Conservation (phyloP, 192 early-diverging fungal species). For the Podila minutissima region DNA sequence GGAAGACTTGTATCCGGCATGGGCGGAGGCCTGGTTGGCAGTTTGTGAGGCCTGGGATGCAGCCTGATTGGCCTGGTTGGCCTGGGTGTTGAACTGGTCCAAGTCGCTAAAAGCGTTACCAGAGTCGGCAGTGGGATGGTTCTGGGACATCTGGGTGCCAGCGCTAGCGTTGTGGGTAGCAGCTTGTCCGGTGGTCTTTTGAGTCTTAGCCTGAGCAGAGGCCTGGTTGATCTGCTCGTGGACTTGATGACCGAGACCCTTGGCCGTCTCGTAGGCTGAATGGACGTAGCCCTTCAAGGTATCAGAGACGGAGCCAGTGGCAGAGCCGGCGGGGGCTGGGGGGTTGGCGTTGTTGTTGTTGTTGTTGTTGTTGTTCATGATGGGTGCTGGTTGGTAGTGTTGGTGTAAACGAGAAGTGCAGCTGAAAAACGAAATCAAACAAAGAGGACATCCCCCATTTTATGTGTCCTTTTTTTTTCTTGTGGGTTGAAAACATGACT, state of each 20-base stretch:
- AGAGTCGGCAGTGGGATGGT: not conserved
- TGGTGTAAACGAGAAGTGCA: too few relatives aligned
- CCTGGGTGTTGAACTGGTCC: constrained; percentile 23
- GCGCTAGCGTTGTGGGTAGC: not conserved
- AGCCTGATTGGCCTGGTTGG: too few relatives aligned
- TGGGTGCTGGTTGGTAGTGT: too few relatives aligned
- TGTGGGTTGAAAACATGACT: too few relatives aligned
- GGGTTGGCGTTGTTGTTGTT: not conserved
- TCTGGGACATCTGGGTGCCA: not conserved
- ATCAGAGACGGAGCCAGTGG: constrained; percentile 17
- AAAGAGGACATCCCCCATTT: too few relatives aligned
- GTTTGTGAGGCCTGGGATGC: too few relatives aligned
- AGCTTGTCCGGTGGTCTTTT: not conserved
- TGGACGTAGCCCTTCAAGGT: constrained; percentile 32
- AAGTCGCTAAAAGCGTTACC: constrained; percentile 25
- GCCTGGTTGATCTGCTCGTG: constrained; percentile 26
- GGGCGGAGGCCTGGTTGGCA: not conserved
- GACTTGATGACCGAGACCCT: constrained; percentile 14
- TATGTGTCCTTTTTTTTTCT: too few relatives aligned
- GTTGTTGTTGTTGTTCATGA: not conserved
- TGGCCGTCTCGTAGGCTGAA: constrained; percentile 11
- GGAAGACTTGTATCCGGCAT: constrained; percentile 12
- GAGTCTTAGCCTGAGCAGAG: not conserved
- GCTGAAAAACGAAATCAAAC: too few relatives aligned
- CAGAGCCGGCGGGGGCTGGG: not conserved